Evolutionary conservation across 202 grass and related monocot species (phyloP).

Genomic region (Zizania palustris): DNA sequence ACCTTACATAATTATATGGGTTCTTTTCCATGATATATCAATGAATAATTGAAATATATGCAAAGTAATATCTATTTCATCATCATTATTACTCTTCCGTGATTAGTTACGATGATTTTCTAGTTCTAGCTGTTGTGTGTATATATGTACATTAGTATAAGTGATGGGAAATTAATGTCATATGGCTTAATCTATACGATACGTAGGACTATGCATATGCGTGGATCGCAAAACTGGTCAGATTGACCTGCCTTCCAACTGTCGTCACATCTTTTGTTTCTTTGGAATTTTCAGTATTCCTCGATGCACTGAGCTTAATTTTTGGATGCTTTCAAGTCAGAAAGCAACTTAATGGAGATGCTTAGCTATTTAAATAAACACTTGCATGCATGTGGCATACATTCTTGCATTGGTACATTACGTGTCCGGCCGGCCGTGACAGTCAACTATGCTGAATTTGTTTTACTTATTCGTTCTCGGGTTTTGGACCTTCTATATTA

Average conservation of each 20-base stretch:
- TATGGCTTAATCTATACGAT: background rate
- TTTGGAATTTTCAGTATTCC: background rate
- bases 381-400: slow-evolving; percentile 46
- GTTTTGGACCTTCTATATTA: background rate
- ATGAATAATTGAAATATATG: background rate
- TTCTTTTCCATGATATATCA: background rate
- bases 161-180: too few relatives aligned
- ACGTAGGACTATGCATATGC: background rate
- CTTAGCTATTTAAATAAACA: background rate
- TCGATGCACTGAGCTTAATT: background rate
- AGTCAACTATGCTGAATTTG: slow-evolving; percentile 4
- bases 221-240: background rate
- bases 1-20: slow-evolving; percentile 14
- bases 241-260: background rate
- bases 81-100: too few relatives aligned
- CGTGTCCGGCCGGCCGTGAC: slow-evolving; percentile 8
- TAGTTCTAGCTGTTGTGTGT: background rate
- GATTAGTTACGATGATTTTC: background rate
- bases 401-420: slow-evolving; percentile 41
- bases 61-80: too few relatives aligned
- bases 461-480: background rate
- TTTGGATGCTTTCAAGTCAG: slow-evolving; percentile 21
- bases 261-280: background rate
- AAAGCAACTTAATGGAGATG: slow-evolving; percentile 26
- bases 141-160: too few relatives aligned